Evolutionary conservation across 352 stramenopile species (phyloP).

Genomic region (Pythium dissotocum): DNA sequence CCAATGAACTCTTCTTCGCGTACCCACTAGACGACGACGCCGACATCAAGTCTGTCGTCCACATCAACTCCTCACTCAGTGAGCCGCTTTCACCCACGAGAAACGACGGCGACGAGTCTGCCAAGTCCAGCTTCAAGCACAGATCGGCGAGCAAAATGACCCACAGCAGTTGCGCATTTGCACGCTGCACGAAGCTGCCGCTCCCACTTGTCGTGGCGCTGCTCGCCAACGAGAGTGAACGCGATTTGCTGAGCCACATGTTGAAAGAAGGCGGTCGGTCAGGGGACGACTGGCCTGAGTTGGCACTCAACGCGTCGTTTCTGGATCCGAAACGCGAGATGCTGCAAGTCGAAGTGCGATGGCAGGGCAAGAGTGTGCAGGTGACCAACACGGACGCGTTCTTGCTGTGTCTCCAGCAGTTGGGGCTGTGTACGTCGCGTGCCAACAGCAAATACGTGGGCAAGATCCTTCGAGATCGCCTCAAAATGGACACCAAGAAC

Average conservation of each 20-base stretch:
- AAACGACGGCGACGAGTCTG: not conserved
- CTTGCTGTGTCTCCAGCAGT: conserved; percentile 56
- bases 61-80: conserved; percentile 11
- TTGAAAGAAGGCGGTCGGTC: conserved; percentile 28
- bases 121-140: conserved; percentile 6
- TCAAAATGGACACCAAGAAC: conserved; percentile 54
- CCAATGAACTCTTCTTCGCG: conserved; percentile 36
- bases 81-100: conserved; percentile 14
- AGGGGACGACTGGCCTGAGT: conserved; percentile 53
- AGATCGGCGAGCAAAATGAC: not conserved
- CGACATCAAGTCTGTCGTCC: conserved; percentile 27
- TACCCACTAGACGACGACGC: conserved; percentile 20
- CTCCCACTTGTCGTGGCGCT: conserved; percentile 57
- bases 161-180: conserved; percentile 12
- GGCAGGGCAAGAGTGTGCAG: conserved; percentile 48
- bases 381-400: conserved; percentile 64
- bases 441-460: conserved; percentile 58
- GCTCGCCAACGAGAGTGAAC: conserved; percentile 67
- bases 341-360: conserved; percentile 59
- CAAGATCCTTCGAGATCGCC: conserved; percentile 53
- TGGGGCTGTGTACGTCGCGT: conserved; percentile 53
- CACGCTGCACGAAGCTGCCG: conserved; percentile 51
- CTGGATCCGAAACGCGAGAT: conserved; percentile 43
- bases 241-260: conserved; percentile 43
- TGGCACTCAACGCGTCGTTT: conserved; percentile 59